Evolutionary conservation across 202 grass and related monocot genomes (phyloP), one percentile per base, ranked within the genome.

Genomic region (Sporobolus alterniflorus): DNA sequence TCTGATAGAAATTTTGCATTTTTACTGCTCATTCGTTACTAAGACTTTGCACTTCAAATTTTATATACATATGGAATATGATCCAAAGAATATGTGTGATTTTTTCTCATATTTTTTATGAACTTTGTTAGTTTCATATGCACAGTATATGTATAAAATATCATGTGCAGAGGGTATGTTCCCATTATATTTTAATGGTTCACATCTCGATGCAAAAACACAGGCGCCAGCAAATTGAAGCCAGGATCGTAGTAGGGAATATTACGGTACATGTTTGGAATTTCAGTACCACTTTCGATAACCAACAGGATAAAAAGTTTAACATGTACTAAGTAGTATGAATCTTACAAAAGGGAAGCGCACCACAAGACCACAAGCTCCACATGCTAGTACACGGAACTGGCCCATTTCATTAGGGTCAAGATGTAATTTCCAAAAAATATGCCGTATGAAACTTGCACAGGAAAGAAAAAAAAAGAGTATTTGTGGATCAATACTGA

Each of bases 201-300:
- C 72, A 16, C 16, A 64, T 25, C 50, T 21, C 82, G 17, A 84
- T 55, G 59, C 56, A 26, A 74, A 16, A 62, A 42, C 16, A 39
- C 9, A 55, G 22, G 32, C 17, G 47, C 20, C 39, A 55, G 26
- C 64, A 63, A 60, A 39, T 68, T 46, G 54, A 22, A 67, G 82
- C 62, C 71, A 75, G 82, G 62, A 89, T 84, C 82, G 44, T 56
- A 28, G 54, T 67, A 67, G 67, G 67, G 80, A 72, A 78, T 74
- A n/a, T 78, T 73, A 42, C 48, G 56, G 34, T 11, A 36, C 41
- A 39, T 76, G 60, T 44, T 74, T 40, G 36, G 55, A 73, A 22
- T n/a, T 30, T 65, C 50, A 18, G 48, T 55, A 39, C 36, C 8
- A 28, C 77, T 6, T 44, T 69, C 54, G 64, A 51, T 20, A 62